Conservation (phyloP, 192 early-diverging fungal genomes). For the Dissophora ornata region DNA sequence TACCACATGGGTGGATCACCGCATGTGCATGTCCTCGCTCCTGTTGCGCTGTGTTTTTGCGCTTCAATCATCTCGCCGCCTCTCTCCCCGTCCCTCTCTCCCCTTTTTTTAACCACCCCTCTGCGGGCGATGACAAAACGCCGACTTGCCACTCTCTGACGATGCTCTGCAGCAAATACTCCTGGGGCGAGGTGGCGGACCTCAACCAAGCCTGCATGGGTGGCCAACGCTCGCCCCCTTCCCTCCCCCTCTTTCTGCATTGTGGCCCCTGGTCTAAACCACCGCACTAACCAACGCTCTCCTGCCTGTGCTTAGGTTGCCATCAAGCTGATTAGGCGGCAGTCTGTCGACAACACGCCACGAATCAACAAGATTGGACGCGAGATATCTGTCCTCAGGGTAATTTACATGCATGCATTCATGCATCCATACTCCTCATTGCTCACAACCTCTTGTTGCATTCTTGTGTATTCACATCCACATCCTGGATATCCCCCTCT, state of each 20-base stretch:
- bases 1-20: too few species aligned
- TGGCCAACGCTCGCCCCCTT: too few species aligned
- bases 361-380: constrained; percentile 92
- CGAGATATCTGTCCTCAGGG: constrained; percentile 95
- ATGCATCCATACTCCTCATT: not conserved
- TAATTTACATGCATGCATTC: constrained; percentile 53
- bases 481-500: too few species aligned
- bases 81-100: not conserved
- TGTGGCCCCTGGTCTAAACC: too few species aligned
- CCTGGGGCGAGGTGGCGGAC: too few species aligned
- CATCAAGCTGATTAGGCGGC: constrained; percentile 96
- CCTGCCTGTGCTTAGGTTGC: constrained; percentile 72
- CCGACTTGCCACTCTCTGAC: constrained; percentile 16
- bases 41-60: too few species aligned
- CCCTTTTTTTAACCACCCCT: constrained; percentile 22
- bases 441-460: not conserved
- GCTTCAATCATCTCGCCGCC: too few species aligned
- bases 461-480: constrained; percentile 3
- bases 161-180: not conserved
- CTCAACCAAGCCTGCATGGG: too few species aligned
- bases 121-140: constrained; percentile 21
- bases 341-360: constrained; percentile 84
- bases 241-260: too few species aligned
- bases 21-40: too few species aligned
- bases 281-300: too few species aligned